Percentiles rank a stretch among this genome's conserved stretches.
Evolutionary conservation across 1,284 basidiomycete genomes (phyloP).

Genomic region (Cutaneotrichosporon cutaneum): DNA sequence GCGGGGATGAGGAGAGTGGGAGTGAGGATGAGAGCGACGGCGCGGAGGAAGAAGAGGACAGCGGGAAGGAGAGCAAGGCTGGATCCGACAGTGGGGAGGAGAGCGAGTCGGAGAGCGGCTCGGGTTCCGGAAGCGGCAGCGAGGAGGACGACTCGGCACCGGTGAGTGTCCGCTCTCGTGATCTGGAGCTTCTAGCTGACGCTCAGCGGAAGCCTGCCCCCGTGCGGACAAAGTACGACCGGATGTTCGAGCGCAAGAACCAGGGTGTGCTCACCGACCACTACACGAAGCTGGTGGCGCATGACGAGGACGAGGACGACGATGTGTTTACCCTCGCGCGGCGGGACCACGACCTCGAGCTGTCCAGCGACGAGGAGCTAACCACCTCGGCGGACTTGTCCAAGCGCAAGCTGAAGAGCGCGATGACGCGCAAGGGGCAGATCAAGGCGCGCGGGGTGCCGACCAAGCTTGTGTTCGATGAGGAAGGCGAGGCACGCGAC

Average conservation of each 20-base stretch:
- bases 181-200: background rate
- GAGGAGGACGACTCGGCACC: constrained; percentile 4
- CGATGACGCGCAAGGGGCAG: constrained; percentile 72
- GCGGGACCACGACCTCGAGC: constrained; percentile 71
- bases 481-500: constrained; percentile 74
- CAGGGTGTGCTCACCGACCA: constrained; percentile 90
- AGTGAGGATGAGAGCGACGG: constrained; percentile 21
- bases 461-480: constrained; percentile 75
- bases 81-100: constrained; percentile 2
- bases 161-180: background rate
- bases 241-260: constrained; percentile 97
- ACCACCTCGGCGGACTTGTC: constrained; percentile 55
- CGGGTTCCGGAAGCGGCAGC: background rate
- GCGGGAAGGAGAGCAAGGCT: constrained; percentile 9
- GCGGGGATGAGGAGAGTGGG: constrained; percentile 36
- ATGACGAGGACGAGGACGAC: constrained; percentile 56
- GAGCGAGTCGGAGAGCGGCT: background rate
- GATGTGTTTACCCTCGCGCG: constrained; percentile 95
- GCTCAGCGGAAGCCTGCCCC: constrained; percentile 20
- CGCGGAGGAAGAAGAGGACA: constrained; percentile 17
- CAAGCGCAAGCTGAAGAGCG: constrained; percentile 68
- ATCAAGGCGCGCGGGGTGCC: constrained; percentile 64
- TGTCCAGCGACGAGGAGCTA: constrained; percentile 45
- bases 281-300: constrained; percentile 83
- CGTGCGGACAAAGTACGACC: constrained; percentile 92